phyloP scores from a whole-genome alignment of 2,329 filamentous ascomycete species.

The Rosellinia necatrix region DNA sequence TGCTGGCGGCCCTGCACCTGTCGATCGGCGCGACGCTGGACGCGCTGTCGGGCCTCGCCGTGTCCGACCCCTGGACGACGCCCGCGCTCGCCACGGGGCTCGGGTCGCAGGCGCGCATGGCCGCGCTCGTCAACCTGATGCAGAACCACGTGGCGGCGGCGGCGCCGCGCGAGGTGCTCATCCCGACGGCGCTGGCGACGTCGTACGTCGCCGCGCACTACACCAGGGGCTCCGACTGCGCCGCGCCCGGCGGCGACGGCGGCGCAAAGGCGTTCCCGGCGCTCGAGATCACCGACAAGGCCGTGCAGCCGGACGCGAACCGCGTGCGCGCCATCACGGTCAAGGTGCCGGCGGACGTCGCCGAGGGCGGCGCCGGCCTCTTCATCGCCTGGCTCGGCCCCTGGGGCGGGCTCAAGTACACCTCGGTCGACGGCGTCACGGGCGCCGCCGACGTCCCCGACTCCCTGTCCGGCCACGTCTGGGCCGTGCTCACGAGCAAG shows the following conservation, averaged over 20 bases:
- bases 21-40: slow-evolving; percentile 42
- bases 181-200: slow-evolving; percentile 42
- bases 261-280: slow-evolving; percentile 30
- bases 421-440: slow-evolving; percentile 29
- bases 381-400: slow-evolving; percentile 46
- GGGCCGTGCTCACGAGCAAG: slow-evolving; percentile 41
- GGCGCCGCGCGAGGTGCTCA: slow-evolving; percentile 41
- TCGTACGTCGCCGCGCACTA: slow-evolving; percentile 41
- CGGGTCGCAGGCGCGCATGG: slow-evolving; percentile 43
- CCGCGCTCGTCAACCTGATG: slow-evolving; percentile 47
- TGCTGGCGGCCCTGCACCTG: slow-evolving; percentile 35
- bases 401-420: slow-evolving; percentile 43
- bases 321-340: slow-evolving; percentile 33
- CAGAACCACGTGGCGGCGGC: slow-evolving; percentile 42
- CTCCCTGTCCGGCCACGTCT: slow-evolving; percentile 43
- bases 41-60: slow-evolving; percentile 34
- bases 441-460: slow-evolving; percentile 38
- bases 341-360: slow-evolving; percentile 26
- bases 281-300: slow-evolving; percentile 31
- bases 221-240: slow-evolving; percentile 36
- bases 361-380: slow-evolving; percentile 27
- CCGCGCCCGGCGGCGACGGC: slow-evolving; percentile 9
- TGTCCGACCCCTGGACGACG: slow-evolving; percentile 43
- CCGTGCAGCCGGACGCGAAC: slow-evolving; percentile 20
- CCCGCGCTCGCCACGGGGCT: slow-evolving; percentile 41